Conservation (phyloP, 495 filamentous ascomycete species). For the Hyaloscypha hepaticicola region DNA sequence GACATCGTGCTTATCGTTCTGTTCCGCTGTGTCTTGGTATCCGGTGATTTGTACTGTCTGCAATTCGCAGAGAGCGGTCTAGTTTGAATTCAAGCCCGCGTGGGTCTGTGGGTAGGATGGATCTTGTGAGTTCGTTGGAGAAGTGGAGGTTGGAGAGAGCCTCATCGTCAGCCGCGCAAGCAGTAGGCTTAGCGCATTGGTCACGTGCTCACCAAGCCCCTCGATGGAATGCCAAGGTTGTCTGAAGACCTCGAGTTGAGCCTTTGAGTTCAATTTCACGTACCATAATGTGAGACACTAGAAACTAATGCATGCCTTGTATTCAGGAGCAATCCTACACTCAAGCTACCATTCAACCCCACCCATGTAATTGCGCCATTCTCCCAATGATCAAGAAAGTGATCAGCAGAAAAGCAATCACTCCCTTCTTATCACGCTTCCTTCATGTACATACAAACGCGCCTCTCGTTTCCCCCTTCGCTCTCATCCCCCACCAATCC, state of each 20-base stretch:
- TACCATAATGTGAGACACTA: no score
- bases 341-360: conserved; percentile 17
- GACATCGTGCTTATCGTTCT: conserved; percentile 39
- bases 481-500: conserved; percentile 3
- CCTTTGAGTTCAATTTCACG: no score
- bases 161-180: conserved; percentile 1
- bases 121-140: conserved; percentile 1
- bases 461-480: background rate
- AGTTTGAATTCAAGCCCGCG: background rate
- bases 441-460: conserved; percentile 25
- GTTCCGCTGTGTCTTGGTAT: conserved; percentile 3
- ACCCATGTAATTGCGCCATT: conserved; percentile 11
- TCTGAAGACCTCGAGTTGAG: no score
- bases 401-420: conserved; percentile 17
- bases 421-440: conserved; percentile 3
- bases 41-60: background rate
- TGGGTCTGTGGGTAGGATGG: background rate
- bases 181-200: background rate
- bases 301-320: conserved; percentile 16
- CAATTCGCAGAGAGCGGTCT: background rate
- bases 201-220: conserved; percentile 1
- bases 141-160: background rate
- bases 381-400: conserved; percentile 8
- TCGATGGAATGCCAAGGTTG: background rate
- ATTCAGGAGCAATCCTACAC: conserved; percentile 22